phyloP scores from a whole-genome alignment of 495 filamentous ascomycete genomes.

The Neurospora sp. region DNA sequence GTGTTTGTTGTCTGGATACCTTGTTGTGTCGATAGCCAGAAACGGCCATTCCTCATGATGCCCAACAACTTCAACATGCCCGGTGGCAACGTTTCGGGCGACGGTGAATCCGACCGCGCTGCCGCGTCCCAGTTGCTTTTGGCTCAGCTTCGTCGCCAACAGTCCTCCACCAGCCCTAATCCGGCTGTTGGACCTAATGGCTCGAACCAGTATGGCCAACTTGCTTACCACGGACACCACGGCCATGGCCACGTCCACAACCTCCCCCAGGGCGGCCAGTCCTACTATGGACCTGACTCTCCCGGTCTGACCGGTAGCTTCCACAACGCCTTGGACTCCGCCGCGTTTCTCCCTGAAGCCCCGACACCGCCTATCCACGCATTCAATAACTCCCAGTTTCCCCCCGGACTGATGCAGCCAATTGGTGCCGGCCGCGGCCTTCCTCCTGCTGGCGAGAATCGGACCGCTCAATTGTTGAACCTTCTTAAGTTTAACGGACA shows the following conservation, averaged over 20 bases:
- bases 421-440: slow-evolving; percentile 28
- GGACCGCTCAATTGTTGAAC: slow-evolving; percentile 68
- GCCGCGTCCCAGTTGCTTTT: slow-evolving; percentile 24
- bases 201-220: slow-evolving; percentile 15
- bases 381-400: slow-evolving; percentile 31
- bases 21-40: neutral
- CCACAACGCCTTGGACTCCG: slow-evolving; percentile 23
- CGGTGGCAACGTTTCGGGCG: slow-evolving; percentile 20
- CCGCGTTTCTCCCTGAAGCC: slow-evolving; percentile 36
- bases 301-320: slow-evolving; percentile 16
- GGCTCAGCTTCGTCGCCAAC: slow-evolving; percentile 23
- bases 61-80: slow-evolving; percentile 32
- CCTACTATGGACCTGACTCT: slow-evolving; percentile 30
- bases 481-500: slow-evolving; percentile 77
- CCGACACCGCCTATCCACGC: slow-evolving; percentile 35
- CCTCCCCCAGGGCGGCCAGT: slow-evolving; percentile 23
- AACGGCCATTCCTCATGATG: slow-evolving; percentile 21
- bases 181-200: slow-evolving; percentile 6
- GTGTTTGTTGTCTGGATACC: neutral
- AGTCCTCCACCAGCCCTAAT: slow-evolving; percentile 23
- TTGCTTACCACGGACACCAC: slow-evolving; percentile 20
- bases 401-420: slow-evolving; percentile 28
- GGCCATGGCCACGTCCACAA: slow-evolving; percentile 8
- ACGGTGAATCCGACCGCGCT: slow-evolving; percentile 11
- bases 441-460: slow-evolving; percentile 31